Evolutionary conservation across 345 rosid species (phyloP), one percentile per base, ranked within the genome.

Genomic region (Punica granatum): DNA sequence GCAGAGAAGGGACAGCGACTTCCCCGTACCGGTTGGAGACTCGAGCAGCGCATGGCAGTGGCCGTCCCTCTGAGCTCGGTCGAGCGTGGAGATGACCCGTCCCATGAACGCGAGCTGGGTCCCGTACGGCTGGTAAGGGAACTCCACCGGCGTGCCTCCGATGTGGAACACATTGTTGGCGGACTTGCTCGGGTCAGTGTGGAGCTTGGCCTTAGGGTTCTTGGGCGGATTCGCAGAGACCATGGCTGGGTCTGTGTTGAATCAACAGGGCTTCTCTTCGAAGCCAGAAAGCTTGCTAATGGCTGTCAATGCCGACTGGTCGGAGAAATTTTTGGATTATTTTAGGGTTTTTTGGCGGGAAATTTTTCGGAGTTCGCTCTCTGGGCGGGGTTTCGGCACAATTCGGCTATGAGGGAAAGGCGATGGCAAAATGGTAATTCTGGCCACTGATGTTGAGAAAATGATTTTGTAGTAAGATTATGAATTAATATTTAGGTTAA

Each of bases 21-120:
- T 93, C 0, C 99, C 99, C 1, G 99, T 93, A 2, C 99, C 99
- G 5, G 99, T 93, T 0, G 99, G 99, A 0, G 96, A 93, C 77
- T 93, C 99, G 60, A 93, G 97, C 76, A 93, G 64, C 3, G 97
- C 97, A 71, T 89, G 95, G 70, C 90, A 89, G 67, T 73, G 95
- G 42, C 97, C 99, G 2, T 91, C 97, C 66, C 86, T 82, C 62
- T 70, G 85, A 26, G 97, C 92, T 48, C 99, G 96, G 72, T 93
- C 97, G 0, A 93, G 91, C 33, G 99, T 89, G 68, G 90, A 83
- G 35, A 90, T 89, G 74, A 93, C 96, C 41, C 97, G 83, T 53
- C 89, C 86, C 99, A 93, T 91, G 88, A 87, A 93, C 18, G 95
- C 90, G 19, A 90, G 89, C 87, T 93, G 99, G 48, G 97, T 65